These are phyloP conservation scores for Ramaria sp. DNA, from an alignment of 768 basidiomycete species.

Conservation along the genomic window DNA sequence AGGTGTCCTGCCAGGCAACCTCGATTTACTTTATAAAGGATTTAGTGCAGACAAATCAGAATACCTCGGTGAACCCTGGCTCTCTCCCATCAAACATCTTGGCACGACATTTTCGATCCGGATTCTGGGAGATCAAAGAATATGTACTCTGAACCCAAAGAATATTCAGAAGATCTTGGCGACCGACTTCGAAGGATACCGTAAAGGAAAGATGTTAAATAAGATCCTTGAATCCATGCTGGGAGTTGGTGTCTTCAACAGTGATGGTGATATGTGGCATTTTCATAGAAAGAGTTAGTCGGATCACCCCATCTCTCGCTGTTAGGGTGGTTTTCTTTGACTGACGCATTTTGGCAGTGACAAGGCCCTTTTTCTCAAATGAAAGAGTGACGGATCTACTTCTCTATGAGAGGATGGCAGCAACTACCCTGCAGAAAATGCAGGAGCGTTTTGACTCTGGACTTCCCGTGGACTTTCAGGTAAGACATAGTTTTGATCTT, in stretches of 20 bases:
- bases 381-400: conserved; percentile 5
- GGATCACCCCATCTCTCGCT: background rate
- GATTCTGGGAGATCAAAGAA: background rate
- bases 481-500: conserved; percentile 20
- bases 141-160: conserved; percentile 1
- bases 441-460: conserved; percentile 33
- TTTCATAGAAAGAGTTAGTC: conserved; percentile 9
- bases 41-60: conserved; percentile 42
- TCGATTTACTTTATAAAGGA: conserved; percentile 53
- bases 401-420: conserved; percentile 1
- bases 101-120: conserved; percentile 2
- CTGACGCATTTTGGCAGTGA: background rate
- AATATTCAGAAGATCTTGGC: conserved; percentile 4
- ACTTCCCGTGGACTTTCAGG: conserved; percentile 48
- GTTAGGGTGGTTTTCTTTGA: background rate
- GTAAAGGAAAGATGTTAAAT: conserved; percentile 30
- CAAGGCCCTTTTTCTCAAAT: conserved; percentile 4
- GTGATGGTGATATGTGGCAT: conserved; percentile 40
- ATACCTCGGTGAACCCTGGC: conserved; percentile 38
- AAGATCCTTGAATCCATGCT: conserved; percentile 37
- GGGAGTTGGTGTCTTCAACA: conserved; percentile 71
- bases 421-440: conserved; percentile 29
- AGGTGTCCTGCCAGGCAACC: conserved; percentile 25
- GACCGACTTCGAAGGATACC: conserved; percentile 3
- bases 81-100: background rate